phyloP scores from a whole-genome alignment of 805 yeast species.

The Starmerella kuoi region DNA sequence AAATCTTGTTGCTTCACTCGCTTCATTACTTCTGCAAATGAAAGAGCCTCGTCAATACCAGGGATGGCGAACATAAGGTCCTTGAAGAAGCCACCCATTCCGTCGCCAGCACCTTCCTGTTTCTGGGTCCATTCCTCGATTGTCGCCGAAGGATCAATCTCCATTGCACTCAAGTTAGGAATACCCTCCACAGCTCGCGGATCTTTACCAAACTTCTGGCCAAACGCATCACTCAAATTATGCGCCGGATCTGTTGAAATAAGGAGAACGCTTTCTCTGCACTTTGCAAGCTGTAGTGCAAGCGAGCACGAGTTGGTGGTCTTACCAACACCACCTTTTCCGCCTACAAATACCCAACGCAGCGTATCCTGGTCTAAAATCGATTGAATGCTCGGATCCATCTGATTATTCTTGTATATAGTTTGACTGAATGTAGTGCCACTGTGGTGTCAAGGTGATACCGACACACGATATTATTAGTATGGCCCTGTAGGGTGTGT shows the following conservation, averaged over 20 bases:
- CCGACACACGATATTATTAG: too few relatives aligned
- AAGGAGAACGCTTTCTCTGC: slow-evolving; percentile 70
- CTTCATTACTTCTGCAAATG: slow-evolving; percentile 95
- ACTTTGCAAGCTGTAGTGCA: slow-evolving; percentile 82
- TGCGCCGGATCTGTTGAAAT: slow-evolving; percentile 99
- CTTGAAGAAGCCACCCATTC: slow-evolving; percentile 60
- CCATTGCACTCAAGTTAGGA: slow-evolving; percentile 88
- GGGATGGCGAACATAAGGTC: slow-evolving; percentile 93
- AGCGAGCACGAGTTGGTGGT: slow-evolving; percentile 94
- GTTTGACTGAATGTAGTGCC: too few relatives aligned
- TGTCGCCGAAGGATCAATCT: slow-evolving; percentile 91
- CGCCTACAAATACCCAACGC: slow-evolving; percentile 97
- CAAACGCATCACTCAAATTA: slow-evolving; percentile 92
- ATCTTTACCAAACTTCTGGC: slow-evolving; percentile 95
- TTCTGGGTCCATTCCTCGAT: slow-evolving; percentile 62
- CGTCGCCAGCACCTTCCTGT: slow-evolving; percentile 34
- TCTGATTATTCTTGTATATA: neutral
- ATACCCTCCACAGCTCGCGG: slow-evolving; percentile 89
- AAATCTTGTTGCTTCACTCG: slow-evolving; percentile 73
- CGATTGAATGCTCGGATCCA: slow-evolving; percentile 34
- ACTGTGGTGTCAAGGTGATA: too few relatives aligned
- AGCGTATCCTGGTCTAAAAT: slow-evolving; percentile 39
- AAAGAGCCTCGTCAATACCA: slow-evolving; percentile 95
- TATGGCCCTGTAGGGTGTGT: too few relatives aligned
- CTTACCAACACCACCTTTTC: slow-evolving; percentile 99